A percentile compares a stretch with the other conserved stretches of the same genome.
Evolutionary conservation across 1,139 yeast species (phyloP).

Genomic region (Oligophagozyma castellii): DNA sequence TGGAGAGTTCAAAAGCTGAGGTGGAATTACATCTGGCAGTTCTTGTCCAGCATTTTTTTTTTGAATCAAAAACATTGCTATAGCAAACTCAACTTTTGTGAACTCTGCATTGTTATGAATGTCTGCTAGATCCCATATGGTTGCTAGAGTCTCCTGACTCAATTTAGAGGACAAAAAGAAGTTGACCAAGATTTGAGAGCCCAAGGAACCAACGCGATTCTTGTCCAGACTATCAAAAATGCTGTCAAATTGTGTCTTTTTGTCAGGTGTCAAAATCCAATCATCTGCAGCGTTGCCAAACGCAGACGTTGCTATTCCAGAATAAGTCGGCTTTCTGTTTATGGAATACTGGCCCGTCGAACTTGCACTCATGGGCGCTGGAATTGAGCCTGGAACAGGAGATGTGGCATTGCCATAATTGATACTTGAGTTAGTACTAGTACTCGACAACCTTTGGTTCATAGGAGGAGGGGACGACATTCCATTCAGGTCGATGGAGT

Average conservation of each 20-base stretch:
- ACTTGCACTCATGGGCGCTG: constrained; percentile 21
- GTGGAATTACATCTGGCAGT: constrained; percentile 60
- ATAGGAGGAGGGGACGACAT: constrained; percentile 52
- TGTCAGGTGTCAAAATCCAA: constrained; percentile 58
- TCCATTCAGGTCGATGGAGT: constrained; percentile 29
- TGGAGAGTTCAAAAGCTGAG: constrained; percentile 31
- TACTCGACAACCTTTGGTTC: constrained; percentile 28
- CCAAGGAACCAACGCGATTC: constrained; percentile 44
- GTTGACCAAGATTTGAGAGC: constrained; percentile 73
- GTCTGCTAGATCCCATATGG: constrained; percentile 91
- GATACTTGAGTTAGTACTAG: constrained; percentile 1
- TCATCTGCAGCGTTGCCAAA: constrained; percentile 45
- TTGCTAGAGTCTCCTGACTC: constrained; percentile 72
- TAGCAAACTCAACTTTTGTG: constrained; percentile 69
- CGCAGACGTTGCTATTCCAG: constrained; percentile 26
- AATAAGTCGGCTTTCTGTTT: constrained; percentile 18
- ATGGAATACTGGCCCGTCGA: constrained; percentile 22
- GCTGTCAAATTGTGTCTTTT: constrained; percentile 64
- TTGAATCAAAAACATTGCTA: constrained; percentile 88
- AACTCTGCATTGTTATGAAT: constrained; percentile 77
- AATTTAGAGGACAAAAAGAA: constrained; percentile 82
- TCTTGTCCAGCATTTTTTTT: constrained; percentile 64
- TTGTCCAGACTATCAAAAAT: constrained; percentile 72
- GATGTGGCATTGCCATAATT: constrained; percentile 6
- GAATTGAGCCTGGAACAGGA: too few relatives aligned